Evolutionary conservation across 495 filamentous ascomycete species (phyloP).

Genomic region (Penicillium soppii): DNA sequence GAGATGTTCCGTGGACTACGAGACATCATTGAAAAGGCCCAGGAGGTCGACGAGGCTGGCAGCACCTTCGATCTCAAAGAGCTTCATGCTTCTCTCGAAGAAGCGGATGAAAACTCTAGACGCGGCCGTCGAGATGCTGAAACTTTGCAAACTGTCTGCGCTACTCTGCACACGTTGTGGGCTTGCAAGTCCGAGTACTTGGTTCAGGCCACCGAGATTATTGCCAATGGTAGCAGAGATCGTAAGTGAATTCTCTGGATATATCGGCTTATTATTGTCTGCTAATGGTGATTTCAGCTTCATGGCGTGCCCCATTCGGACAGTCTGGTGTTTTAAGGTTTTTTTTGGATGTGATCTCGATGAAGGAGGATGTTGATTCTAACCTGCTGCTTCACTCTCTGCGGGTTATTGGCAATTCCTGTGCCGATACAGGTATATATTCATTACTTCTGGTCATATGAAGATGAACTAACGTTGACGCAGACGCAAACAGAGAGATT

Average conservation of each 20-base stretch:
- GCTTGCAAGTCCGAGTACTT: slow-evolving; percentile 41
- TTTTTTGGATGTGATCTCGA: slow-evolving; percentile 56
- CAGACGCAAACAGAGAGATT: slow-evolving; percentile 72
- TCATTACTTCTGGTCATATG: neutral
- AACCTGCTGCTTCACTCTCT: slow-evolving; percentile 54
- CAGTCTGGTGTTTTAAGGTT: slow-evolving; percentile 67
- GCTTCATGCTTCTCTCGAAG: slow-evolving; percentile 27
- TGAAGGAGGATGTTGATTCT: slow-evolving; percentile 30
- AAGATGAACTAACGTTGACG: slow-evolving; percentile 9
- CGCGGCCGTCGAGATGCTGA: slow-evolving; percentile 18
- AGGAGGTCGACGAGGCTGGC: slow-evolving; percentile 11
- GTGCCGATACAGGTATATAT: slow-evolving; percentile 71
- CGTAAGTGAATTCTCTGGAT: slow-evolving; percentile 48
- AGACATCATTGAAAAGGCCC: slow-evolving; percentile 21
- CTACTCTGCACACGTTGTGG: slow-evolving; percentile 37
- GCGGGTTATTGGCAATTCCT: slow-evolving; percentile 75
- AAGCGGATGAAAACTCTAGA: slow-evolving; percentile 23
- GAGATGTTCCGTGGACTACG: slow-evolving; percentile 30
- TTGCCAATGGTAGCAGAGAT: slow-evolving; percentile 67
- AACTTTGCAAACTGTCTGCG: slow-evolving; percentile 23
- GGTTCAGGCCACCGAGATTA: slow-evolving; percentile 51
- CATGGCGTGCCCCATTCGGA: slow-evolving; percentile 64
- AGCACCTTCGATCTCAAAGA: slow-evolving; percentile 23
- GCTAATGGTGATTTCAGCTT: slow-evolving; percentile 40
- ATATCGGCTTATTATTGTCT: slow-evolving; percentile 1